Percentiles rank a stretch among this genome's conserved stretches.
phyloP scores from a whole-genome alignment of 148 eudicot genomes.

The Hydrangea macrophylla region DNA sequence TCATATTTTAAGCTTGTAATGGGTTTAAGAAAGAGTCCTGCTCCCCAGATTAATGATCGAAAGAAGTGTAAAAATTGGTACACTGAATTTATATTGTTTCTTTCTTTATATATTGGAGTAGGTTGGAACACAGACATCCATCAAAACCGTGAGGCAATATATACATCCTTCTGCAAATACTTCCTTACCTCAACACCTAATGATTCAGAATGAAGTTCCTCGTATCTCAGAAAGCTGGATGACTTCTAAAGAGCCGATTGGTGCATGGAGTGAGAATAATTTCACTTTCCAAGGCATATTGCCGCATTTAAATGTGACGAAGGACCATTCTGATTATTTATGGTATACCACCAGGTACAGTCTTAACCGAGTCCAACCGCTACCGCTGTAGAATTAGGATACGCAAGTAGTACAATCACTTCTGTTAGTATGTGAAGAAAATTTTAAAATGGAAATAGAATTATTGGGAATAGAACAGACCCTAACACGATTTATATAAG shows the following conservation, averaged over 20 bases:
- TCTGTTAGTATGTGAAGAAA: too few species aligned
- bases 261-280: conserved; percentile 56
- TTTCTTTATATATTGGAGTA: conserved; percentile 28
- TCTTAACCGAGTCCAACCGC: neutral
- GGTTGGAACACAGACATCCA: conserved; percentile 84
- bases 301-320: conserved; percentile 86
- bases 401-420: neutral
- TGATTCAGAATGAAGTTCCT: conserved; percentile 25
- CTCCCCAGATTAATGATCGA: neutral
- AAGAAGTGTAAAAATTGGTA: neutral
- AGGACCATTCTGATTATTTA: conserved; percentile 84
- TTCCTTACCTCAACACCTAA: conserved; percentile 17
- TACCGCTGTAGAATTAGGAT: neutral
- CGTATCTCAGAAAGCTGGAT: conserved; percentile 48
- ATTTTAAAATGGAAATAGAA: too few species aligned
- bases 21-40: neutral
- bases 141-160: conserved; percentile 41
- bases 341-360: conserved; percentile 88
- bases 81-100: neutral
- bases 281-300: conserved; percentile 66
- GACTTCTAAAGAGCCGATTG: conserved; percentile 67
- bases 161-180: conserved; percentile 24
- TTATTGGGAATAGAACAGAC: too few species aligned
- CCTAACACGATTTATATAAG: too few species aligned
- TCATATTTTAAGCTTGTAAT: neutral